A percentile compares a stretch with the other conserved stretches of the same genome.
Conservation (phyloP, 768 basidiomycete genomes). For the Leccinum longicurvipes region DNA sequence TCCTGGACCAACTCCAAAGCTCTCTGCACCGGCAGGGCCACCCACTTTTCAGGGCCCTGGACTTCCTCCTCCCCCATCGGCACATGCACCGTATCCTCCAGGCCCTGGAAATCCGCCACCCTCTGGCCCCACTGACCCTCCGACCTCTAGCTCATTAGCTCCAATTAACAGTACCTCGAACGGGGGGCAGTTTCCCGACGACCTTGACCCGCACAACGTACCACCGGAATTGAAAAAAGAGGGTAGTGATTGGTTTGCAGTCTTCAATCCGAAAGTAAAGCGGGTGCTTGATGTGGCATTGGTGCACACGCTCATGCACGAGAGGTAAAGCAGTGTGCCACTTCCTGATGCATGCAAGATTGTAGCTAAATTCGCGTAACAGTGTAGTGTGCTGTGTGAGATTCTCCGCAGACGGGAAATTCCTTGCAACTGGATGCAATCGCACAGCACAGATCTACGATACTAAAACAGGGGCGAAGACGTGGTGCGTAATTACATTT, state of each 20-base stretch:
- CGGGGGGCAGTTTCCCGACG: conserved; percentile 33
- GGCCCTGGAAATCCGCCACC: conserved; percentile 33
- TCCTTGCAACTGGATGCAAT: conserved; percentile 94
- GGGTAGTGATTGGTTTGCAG: conserved; percentile 84
- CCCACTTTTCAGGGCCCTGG: conserved; percentile 36
- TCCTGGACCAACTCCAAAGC: conserved; percentile 40
- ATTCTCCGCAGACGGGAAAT: conserved; percentile 92
- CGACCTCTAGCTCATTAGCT: conserved; percentile 24
- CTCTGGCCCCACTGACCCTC: conserved; percentile 25
- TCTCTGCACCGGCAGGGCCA: conserved; percentile 27
- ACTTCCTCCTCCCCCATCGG: conserved; percentile 34
- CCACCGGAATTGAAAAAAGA: conserved; percentile 47
- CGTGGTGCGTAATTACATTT: conserved; percentile 54
- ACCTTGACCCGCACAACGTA: conserved; percentile 33
- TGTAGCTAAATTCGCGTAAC: conserved; percentile 10
- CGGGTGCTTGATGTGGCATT: conserved; percentile 73
- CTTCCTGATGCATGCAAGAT: background rate
- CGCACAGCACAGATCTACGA: conserved; percentile 94
- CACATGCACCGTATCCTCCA: conserved; percentile 30
- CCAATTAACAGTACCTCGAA: conserved; percentile 28
- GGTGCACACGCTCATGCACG: conserved; percentile 86
- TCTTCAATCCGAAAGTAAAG: conserved; percentile 82
- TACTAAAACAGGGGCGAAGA: conserved; percentile 79
- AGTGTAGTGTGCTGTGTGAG: conserved; percentile 88
- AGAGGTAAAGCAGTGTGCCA: conserved; percentile 54